phyloP scores from a whole-genome alignment of 1,284 basidiomycete species.

The Apiotrichum veenhuisii region DNA sequence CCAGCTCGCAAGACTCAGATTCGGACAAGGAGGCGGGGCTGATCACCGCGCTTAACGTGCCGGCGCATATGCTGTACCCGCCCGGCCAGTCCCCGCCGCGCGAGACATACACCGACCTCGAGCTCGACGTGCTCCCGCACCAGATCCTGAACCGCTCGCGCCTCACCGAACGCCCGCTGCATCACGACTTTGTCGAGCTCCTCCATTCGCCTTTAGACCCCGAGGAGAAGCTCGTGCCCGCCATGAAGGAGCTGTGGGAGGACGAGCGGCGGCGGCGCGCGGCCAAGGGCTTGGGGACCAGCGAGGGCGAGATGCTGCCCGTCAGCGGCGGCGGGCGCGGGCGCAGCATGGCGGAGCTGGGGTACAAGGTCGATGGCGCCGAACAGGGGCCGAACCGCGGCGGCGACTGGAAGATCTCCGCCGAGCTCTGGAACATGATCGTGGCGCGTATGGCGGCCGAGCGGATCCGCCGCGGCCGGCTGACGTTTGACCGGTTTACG shows the following conservation, averaged over 20 bases:
- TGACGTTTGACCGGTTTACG: slow-evolving; percentile 40
- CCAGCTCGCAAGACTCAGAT: too few species aligned
- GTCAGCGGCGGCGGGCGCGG: slow-evolving; percentile 42
- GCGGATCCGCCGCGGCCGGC: slow-evolving; percentile 46
- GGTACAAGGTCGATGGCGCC: slow-evolving; percentile 34
- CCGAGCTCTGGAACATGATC: slow-evolving; percentile 43
- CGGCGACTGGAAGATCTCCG: slow-evolving; percentile 47
- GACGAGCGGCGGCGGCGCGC: slow-evolving; percentile 74
- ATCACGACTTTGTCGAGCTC: slow-evolving; percentile 66
- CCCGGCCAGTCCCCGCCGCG: slow-evolving; percentile 55
- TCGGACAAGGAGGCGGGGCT: background rate
- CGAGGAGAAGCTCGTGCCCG: slow-evolving; percentile 74
- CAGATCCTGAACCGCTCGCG: slow-evolving; percentile 79
- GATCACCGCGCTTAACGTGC: slow-evolving; percentile 33
- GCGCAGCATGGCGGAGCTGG: slow-evolving; percentile 39
- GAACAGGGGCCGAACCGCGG: slow-evolving; percentile 35
- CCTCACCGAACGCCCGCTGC: slow-evolving; percentile 65
- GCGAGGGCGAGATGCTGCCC: slow-evolving; percentile 43
- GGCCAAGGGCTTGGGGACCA: slow-evolving; percentile 54
- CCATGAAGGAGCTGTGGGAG: slow-evolving; percentile 91
- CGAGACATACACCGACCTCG: slow-evolving; percentile 69
- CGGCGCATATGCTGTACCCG: slow-evolving; percentile 36
- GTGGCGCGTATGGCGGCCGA: slow-evolving; percentile 42
- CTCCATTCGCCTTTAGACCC: slow-evolving; percentile 54
- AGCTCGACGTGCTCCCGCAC: slow-evolving; percentile 75